Conservation (phyloP, 306 rosid species). For the Citrullus mucosospermus region DNA sequence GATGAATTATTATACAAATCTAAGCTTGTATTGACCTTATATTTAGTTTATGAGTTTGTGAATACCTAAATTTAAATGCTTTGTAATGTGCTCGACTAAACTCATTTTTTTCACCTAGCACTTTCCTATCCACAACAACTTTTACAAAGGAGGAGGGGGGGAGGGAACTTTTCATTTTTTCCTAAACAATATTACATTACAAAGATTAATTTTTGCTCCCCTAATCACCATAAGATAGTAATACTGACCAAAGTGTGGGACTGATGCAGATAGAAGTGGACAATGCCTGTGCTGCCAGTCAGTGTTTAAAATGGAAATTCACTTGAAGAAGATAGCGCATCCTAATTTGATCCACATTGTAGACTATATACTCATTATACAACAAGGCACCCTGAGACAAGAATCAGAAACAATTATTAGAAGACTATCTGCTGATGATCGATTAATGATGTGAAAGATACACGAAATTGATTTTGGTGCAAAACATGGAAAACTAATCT, state of each 20-base stretch:
- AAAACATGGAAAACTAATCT: background rate
- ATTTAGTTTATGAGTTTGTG: no score
- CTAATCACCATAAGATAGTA: background rate
- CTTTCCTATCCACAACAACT: no score
- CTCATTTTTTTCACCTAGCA: no score
- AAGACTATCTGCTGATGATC: background rate
- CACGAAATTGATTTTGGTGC: background rate
- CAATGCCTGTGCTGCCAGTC: slow-evolving; percentile 8
- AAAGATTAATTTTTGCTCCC: background rate
- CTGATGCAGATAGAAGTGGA: background rate
- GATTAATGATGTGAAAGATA: background rate
- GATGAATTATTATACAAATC: background rate
- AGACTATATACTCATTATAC: slow-evolving; percentile 88
- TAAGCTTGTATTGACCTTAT: background rate
- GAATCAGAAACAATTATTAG: background rate
- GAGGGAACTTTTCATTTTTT: background rate
- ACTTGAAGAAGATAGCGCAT: slow-evolving; percentile 80
- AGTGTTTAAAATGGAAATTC: slow-evolving; percentile 43
- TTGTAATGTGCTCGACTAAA: no score
- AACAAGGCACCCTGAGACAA: slow-evolving; percentile 47
- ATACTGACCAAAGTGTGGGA: background rate
- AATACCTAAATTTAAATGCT: no score
- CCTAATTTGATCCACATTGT: slow-evolving; percentile 70
- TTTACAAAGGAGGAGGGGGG: no score
- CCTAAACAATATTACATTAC: background rate